Evolutionary conservation across 2,329 filamentous ascomycete species (phyloP), one percentile per base, ranked within the genome.

Genomic region (Beauveria brongniartii): DNA sequence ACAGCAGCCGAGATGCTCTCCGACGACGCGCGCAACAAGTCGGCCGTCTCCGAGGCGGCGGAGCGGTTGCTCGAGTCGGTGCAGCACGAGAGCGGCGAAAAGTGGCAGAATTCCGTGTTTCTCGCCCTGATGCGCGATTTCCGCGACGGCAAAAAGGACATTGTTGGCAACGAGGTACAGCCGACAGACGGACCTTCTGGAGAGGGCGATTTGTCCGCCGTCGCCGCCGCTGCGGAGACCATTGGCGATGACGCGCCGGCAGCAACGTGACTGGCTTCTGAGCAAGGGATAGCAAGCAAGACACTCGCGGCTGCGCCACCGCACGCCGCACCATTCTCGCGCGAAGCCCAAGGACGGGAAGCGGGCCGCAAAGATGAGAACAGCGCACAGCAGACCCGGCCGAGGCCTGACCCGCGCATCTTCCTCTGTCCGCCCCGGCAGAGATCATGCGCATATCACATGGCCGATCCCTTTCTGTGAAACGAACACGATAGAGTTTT

Each of bases 51-150:
- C 2, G 74, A 77, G 61, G 76, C 76, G 0, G 76, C 76, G 7
- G 72, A 75, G 62, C 71, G 74, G 24, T 72, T 78, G 1, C 70
- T 78, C 41, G 73, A 77, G 52, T 73, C 74, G 2, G 76, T 78
- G 26, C 69, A 76, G 64, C 76, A 78, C 57, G 76, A 78, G 63
- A 68, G 70, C 50, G 75, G 75, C 47, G 76, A 78, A 9, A 78
- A 78, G 64, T 78, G 76, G 76, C 75, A 77, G 64, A 77, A 78
- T 50, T 78, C 76, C 0, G 68, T 71, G n/a, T 78, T 78, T 47
- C 67, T 78, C 8, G 73, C 73, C 0, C 69, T 78, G 4, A 78
- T 78, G 76, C 73, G 75, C 20, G 76, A 78, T 59, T 78, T 78
- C 51, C 70, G 75, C 9, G 76, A 78, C 53, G 76, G 77, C 1